Conservation (phyloP, 164 flowering plant genomes). For the grape (Vitis vinifera) region DNA sequence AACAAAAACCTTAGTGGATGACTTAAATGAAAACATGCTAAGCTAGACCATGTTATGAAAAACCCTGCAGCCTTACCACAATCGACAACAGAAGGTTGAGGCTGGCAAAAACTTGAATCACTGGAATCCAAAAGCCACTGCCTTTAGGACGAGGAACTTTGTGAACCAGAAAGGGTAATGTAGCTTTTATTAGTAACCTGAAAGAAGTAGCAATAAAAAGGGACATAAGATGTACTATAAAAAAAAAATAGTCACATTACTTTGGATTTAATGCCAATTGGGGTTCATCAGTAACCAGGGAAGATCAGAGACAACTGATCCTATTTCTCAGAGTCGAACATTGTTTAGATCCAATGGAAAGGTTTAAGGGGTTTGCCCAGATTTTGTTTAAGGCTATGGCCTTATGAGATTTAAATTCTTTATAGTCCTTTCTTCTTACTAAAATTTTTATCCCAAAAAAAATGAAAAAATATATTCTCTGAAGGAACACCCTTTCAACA, state of each 20-base stretch:
- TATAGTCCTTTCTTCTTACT: too few relatives aligned
- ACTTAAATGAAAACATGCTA: neutral
- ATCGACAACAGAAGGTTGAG: slow-evolving; percentile 63
- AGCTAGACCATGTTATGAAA: neutral
- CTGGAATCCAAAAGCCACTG: slow-evolving; percentile 68
- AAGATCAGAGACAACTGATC: too few relatives aligned
- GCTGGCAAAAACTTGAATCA: slow-evolving; percentile 76
- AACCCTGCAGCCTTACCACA: slow-evolving; percentile 47
- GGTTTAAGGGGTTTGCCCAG: too few relatives aligned
- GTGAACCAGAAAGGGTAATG: slow-evolving; percentile 58
- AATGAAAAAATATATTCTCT: too few relatives aligned
- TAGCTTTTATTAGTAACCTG: slow-evolving; percentile 58
- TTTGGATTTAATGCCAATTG: too few relatives aligned
- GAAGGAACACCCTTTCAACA: too few relatives aligned
- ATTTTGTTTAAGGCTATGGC: too few relatives aligned
- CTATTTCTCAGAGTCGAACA: too few relatives aligned
- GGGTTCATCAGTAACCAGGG: too few relatives aligned
- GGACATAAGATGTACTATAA: neutral
- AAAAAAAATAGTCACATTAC: neutral
- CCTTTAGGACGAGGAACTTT: slow-evolving; percentile 55
- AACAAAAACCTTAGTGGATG: neutral
- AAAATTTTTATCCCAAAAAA: too few relatives aligned
- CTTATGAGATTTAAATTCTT: too few relatives aligned
- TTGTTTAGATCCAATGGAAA: too few relatives aligned
- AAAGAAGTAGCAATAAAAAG: neutral